phyloP scores from a whole-genome alignment of 768 basidiomycete genomes.

The Macrolepiota fuliginosa region DNA sequence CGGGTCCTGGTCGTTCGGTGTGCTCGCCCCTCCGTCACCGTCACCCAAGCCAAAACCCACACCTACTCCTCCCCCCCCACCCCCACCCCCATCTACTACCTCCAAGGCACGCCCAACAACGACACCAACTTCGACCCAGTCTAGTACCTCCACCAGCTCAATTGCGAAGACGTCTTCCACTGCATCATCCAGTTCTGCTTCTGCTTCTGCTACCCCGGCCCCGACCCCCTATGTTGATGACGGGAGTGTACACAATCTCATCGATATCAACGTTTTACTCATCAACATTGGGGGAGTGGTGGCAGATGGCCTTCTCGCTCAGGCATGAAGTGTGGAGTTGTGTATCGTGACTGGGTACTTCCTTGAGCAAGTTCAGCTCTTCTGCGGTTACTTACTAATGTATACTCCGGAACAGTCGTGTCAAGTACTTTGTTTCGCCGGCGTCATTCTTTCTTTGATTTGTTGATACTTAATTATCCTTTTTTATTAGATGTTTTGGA shows the following conservation, averaged over 20 bases:
- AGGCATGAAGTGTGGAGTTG: background rate
- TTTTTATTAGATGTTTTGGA: background rate
- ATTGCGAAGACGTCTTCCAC: background rate
- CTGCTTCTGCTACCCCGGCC: background rate
- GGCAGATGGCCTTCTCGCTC: background rate
- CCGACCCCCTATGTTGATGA: background rate
- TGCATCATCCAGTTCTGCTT: background rate
- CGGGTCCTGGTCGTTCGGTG: constrained; percentile 39
- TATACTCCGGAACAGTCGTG: background rate
- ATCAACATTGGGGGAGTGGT: constrained; percentile 5
- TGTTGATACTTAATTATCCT: background rate
- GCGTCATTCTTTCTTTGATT: background rate
- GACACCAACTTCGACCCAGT: constrained; percentile 3
- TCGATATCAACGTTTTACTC: background rate
- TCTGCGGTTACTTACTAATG: background rate
- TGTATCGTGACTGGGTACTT: background rate
- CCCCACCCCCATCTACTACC: constrained; percentile 12
- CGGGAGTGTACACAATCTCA: constrained; percentile 7
- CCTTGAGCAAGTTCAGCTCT: background rate
- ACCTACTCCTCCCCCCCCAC: constrained; percentile 18
- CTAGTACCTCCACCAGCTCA: background rate
- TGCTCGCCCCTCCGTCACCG: constrained; percentile 17
- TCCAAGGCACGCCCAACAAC: constrained; percentile 19
- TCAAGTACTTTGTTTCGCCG: background rate
- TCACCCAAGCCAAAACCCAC: constrained; percentile 20